Percentiles rank a stretch among this genome's conserved stretches.
phyloP scores from a whole-genome alignment of 2,329 filamentous ascomycete species.

The Colletotrichum sp. region DNA sequence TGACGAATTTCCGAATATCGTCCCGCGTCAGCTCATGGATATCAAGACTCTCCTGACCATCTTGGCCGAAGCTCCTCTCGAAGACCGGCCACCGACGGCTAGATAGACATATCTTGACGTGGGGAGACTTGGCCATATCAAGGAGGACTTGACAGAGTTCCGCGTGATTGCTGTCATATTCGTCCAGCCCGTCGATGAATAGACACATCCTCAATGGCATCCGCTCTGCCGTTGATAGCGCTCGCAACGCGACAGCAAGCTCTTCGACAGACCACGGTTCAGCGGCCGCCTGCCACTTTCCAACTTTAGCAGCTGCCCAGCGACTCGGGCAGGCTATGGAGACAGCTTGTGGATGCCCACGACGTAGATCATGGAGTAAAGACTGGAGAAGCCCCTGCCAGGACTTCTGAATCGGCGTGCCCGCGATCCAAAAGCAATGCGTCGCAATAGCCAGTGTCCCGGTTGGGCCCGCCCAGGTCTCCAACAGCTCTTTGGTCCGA shows the following conservation, averaged over 20 bases:
- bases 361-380: background rate
- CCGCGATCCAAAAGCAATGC: background rate
- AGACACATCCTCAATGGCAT: background rate
- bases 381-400: background rate
- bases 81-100: background rate
- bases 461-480: background rate
- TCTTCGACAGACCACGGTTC: background rate
- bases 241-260: background rate
- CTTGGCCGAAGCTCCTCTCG: background rate
- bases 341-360: background rate
- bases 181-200: background rate
- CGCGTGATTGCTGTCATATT: background rate
- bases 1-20: background rate
- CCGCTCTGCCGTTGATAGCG: background rate
- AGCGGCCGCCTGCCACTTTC: background rate
- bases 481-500: background rate
- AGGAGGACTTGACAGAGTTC: background rate
- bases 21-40: background rate
- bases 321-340: background rate
- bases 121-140: background rate
- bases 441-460: background rate
- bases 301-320: background rate
- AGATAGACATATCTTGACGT: background rate
- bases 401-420: background rate
- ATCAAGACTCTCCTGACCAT: background rate